Evolutionary conservation across 768 basidiomycete species (phyloP), one percentile per base, ranked within the genome.

Genomic region (Mycena latifolia): DNA sequence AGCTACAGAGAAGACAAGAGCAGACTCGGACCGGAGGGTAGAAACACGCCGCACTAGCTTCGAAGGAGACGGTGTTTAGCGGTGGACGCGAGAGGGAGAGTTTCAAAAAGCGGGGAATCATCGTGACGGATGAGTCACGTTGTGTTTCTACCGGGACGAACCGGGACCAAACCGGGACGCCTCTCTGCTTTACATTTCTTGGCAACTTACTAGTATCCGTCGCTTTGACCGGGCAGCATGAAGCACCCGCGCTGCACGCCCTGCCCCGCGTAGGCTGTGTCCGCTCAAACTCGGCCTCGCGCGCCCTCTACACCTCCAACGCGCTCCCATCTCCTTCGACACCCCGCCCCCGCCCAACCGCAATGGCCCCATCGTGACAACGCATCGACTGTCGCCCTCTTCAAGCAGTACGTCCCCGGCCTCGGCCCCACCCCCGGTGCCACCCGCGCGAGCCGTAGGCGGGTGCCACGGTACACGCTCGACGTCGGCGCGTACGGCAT

Each of bases 401-500:
- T 87, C 65, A 80, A 79, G 67, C 79, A 77, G 25, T 78, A 75
- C 72, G 15, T 77, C 67, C 66, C 70, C 66, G 54, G 65, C 61
- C 20, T 74, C 41, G 47, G 74, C 29, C 70, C 76, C 9, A 58
- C 74, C 1, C 52, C 77, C 55, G 59, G 74, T 64, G 41, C 75
- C 66, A 20, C 74, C 43, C 75, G 75, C 46, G 75, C 72, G 48
- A 76, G 41, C 51, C 75, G 76, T 67, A 71, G 77, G 8, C 74
- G 75, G n/a, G 74, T 76, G 9, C 73, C 76, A 31, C 72, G 74
- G 24, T 85, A 82, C 67, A 79, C 79, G 33, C 84, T 96, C 37
- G 90, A 93, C 54, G 88, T 90, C 17, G 94, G 92, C 18, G 93
- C 93, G 15, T 95, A 93, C 69, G 95, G 95, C 6, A 92, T 95